Evolutionary conservation across 1,139 yeast species (phyloP), one percentile per base, ranked within the genome.

Genomic region (Blastobotrys proliferans): DNA sequence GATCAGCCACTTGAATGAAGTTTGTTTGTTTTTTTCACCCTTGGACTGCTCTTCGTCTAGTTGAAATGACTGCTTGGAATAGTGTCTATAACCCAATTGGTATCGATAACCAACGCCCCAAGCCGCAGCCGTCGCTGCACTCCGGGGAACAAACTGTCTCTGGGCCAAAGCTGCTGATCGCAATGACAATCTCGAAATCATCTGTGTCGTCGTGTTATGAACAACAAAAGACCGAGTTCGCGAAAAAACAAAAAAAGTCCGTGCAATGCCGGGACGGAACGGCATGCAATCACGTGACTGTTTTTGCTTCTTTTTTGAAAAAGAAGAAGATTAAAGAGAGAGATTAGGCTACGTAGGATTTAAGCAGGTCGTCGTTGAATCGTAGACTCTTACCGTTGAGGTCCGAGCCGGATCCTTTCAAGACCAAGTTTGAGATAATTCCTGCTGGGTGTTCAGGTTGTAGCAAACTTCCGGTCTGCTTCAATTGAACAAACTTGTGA

Each of bases 361-460:
- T n/a, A n/a, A n/a, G n/a, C n/a, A 26, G 29, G 3, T 42, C 70
- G 51, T 78, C 87, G 53, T 72, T 71, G 61, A 74, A 83, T 40
- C 95, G 68, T 43, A 81, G 57, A 59, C 79, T 84, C 50, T 70
- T 57, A 1, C 95, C 96, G 48, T 77, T 79, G 38, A 83, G 55
- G 0, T 25, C 17, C 9, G 26, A 4, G 13, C 67, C 73, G 1
- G 56, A 46, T 2, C 58, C 59, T 17, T 45, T 41, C 11, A 78
- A 51, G 0, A 83, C 90, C 47, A 88, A 64, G 41, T 79, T 76
- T 13, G 81, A 84, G 50, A 77, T 81, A 1, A 84, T 73, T 0
- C 71, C 62, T 0, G 83, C 96, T 4, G 95, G 94, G 8, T 77
- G 79, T 21, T 70, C 73, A 1, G 95, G 87, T 2, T 72, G 70